Base-by-base conservation (phyloP, 768 basidiomycete genomes). In the Suillus tomentosus region DNA sequence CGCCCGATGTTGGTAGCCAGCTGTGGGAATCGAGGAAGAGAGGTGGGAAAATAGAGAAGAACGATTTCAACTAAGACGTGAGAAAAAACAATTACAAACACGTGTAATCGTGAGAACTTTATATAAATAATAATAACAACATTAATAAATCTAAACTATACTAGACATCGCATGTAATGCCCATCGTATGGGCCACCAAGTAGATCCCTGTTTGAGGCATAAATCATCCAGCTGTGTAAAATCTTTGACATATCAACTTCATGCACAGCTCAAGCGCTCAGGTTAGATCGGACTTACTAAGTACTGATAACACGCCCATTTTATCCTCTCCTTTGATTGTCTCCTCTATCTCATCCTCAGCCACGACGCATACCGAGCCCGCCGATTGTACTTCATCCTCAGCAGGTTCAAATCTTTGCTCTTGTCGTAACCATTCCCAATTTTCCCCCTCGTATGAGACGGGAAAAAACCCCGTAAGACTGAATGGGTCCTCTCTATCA, bases 401-500 rank as follows among this genome's bases (percentile, higher is more conserved):
- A 24, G 19, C n/a, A 43, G 71, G 14, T 24, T 27, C 50, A 51
- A 17, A 31, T 66, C 22, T 24, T 50, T 77, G 74, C 19, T 71
- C 73, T 39, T 71, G 64, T 63, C 71, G 70, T 70, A 82, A 68
- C 84, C 84, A 85, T 42, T 70, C 67, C 80, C 82, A 83, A 64
- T 76, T 74, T 61, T 74, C 73, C 27, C 70, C 24, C 47, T 45
- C 63, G 48, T 67, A 66, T 11, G 79, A 68, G 5, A 68, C 65
- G 6, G 84, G 83, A 70, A 84, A 84, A 74, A 85, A 85, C 10
- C 79, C 79, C 39, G 72, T 71, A 62, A 86, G 75, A 70, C 73
- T 81, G 74, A 85, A 84, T 4, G 83, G 82, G 65, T 85, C 84
- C 61, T 78, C 78, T 48, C 71, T 67, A 60, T 76, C 76, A 39